Percentiles rank a stretch among this genome's conserved stretches.
Conservation (phyloP, 495 filamentous ascomycete species). For the Pyrenula massariospora region DNA sequence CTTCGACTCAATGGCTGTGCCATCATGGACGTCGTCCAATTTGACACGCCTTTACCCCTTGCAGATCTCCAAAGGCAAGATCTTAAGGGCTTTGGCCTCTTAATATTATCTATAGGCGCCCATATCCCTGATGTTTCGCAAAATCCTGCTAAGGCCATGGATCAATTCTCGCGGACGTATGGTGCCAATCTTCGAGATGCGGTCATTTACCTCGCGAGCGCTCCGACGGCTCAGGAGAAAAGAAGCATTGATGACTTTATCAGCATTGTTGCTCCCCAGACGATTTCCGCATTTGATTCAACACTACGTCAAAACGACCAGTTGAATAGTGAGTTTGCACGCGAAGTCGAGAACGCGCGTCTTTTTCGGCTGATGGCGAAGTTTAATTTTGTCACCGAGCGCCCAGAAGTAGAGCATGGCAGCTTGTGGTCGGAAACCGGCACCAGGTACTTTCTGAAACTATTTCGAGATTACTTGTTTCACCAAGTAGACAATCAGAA, state of each 20-base stretch:
- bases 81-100: slow-evolving; percentile 70
- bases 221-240: slow-evolving; percentile 30
- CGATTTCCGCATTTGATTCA: slow-evolving; percentile 59
- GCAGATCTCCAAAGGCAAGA: slow-evolving; percentile 78
- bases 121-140: slow-evolving; percentile 45
- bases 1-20: slow-evolving; percentile 82
- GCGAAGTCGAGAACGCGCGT: slow-evolving; percentile 86
- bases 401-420: slow-evolving; percentile 69
- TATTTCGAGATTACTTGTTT: slow-evolving; percentile 95
- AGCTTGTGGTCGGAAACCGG: slow-evolving; percentile 77
- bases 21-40: slow-evolving; percentile 77
- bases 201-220: slow-evolving; percentile 62
- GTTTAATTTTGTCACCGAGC: slow-evolving; percentile 73
- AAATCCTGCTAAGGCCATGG: slow-evolving; percentile 49
- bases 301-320: slow-evolving; percentile 66
- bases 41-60: slow-evolving; percentile 51
- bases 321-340: slow-evolving; percentile 51
- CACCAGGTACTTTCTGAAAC: slow-evolving; percentile 78
- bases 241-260: slow-evolving; percentile 73
- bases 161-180: slow-evolving; percentile 61
- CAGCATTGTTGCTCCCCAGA: slow-evolving; percentile 59
- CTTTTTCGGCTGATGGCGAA: slow-evolving; percentile 74
- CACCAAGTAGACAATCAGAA: slow-evolving; percentile 82
- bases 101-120: slow-evolving; percentile 68
- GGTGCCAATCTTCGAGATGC: slow-evolving; percentile 61